Evolutionary conservation across 371 early-diverging fungal species (phyloP).

Genomic region (Umbelopsis sp.): DNA sequence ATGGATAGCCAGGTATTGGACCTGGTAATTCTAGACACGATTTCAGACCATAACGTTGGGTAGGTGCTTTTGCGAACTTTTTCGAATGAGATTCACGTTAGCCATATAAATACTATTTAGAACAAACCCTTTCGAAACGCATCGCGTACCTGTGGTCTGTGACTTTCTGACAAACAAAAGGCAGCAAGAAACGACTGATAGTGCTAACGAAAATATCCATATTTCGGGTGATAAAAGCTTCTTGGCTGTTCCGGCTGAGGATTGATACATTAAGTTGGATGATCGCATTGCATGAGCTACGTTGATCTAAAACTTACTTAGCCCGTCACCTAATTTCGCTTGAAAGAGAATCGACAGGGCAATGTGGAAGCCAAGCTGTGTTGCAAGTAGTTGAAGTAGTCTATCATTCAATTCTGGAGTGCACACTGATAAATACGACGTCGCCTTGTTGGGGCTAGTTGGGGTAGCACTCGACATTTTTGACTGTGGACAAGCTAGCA

Average conservation of each 20-base stretch:
- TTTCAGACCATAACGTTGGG: slow-evolving; percentile 9
- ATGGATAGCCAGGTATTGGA: slow-evolving; percentile 7
- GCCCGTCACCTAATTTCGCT: slow-evolving; percentile 7
- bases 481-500: background rate
- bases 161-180: slow-evolving; percentile 10
- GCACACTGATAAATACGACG: slow-evolving; percentile 10
- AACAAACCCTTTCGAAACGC: background rate
- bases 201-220: slow-evolving; percentile 5
- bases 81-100: background rate
- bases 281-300: background rate
- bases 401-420: slow-evolving; percentile 7
- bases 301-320: background rate
- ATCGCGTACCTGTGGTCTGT: slow-evolving; percentile 16
- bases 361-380: slow-evolving; percentile 12
- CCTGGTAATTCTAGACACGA: background rate
- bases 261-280: background rate
- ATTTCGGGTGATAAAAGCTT: slow-evolving; percentile 11
- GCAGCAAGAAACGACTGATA: slow-evolving; percentile 2
- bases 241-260: background rate
- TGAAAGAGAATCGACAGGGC: slow-evolving; percentile 10
- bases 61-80: background rate
- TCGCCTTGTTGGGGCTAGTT: background rate
- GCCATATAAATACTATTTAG: background rate
- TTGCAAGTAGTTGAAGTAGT: background rate
- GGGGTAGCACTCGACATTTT: background rate